Percentiles rank a stretch among this genome's conserved stretches.
Conservation (phyloP, 1,139 yeast genomes). For the Diutina sp. region DNA sequence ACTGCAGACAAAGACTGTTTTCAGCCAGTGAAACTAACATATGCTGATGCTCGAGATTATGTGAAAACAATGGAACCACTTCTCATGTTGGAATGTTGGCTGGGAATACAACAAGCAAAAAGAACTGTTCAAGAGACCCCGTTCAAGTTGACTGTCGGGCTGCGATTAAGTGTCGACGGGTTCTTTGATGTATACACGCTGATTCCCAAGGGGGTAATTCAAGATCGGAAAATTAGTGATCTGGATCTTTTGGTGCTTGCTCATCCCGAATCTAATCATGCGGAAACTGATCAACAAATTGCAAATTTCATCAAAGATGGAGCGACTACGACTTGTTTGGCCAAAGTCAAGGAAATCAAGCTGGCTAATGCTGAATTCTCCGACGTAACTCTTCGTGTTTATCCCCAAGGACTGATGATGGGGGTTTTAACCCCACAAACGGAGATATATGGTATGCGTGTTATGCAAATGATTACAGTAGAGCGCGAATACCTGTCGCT, state of each 20-base stretch:
- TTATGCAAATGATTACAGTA: conserved; percentile 79
- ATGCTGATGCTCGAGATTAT: conserved; percentile 50
- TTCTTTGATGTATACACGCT: conserved; percentile 87
- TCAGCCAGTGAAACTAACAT: conserved; percentile 28
- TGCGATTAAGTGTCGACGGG: conserved; percentile 71
- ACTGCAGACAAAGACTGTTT: conserved; percentile 27
- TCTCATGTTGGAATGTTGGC: conserved; percentile 87
- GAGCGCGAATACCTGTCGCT: conserved; percentile 89
- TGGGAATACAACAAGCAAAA: conserved; percentile 65
- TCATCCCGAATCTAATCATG: conserved; percentile 14
- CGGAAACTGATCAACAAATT: conserved; percentile 6
- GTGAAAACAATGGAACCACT: conserved; percentile 63
- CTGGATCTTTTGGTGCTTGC: conserved; percentile 69
- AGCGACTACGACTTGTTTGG: conserved; percentile 44
- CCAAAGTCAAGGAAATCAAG: conserved; percentile 65
- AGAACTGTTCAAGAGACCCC: conserved; percentile 52
- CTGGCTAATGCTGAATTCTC: conserved; percentile 48
- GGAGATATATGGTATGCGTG: conserved; percentile 52
- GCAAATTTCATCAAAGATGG: conserved; percentile 16
- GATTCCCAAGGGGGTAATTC: conserved; percentile 36
- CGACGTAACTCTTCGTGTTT: conserved; percentile 66
- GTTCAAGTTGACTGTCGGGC: conserved; percentile 60
- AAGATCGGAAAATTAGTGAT: conserved; percentile 50
- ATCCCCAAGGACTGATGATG: conserved; percentile 35
- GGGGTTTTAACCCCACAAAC: conserved; percentile 51